Base-by-base conservation (phyloP, 768 basidiomycete genomes). In the Nevesoporus exiguus region DNA sequence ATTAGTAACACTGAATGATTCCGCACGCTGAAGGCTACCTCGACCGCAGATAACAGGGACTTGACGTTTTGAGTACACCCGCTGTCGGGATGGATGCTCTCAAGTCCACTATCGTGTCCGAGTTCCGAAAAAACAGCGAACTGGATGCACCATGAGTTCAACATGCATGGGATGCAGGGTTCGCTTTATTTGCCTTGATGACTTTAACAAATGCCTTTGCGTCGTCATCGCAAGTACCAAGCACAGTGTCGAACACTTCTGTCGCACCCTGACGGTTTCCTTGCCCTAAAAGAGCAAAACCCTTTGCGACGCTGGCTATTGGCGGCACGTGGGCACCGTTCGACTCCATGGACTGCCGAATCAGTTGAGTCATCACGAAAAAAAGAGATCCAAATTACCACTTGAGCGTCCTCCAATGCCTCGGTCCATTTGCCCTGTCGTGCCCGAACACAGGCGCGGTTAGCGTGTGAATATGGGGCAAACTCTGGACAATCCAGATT, bases 391-490 rank as follows among this genome's bases (percentile, higher is more conserved):
- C 2, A 15, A 22, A 17, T 49, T 34, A 52, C 54, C 50, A 13
- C 22, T 27, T 19, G 25, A 31, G 27, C 27, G 31, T 50, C 57
- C 33, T 55, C 40, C 30, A 52, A 29, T 1, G 47, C 57, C 13
- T 47, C 21, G 15, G 37, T 36, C 54, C 49, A 55, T 36, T 48
- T 39, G 15, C 22, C n/a, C 19, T 33, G 33, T n/a, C 46, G 54
- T 2, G 49, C 49, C 21, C 57, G 47, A 34, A 55, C 24, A 19
- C 51, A 42, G 31, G 57, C 34, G 17, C 57, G 46, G 30, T 49
- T 55, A 24, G 47, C 50, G 40, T 8, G 41, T 5, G 36, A 42
- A 49, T 56, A 56, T 1, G 5, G 1, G 21, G 25, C 22, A 2
- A 44, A 19, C n/a, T 37, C 25, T 22, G 30, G 30, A 10, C 14